Conservation (phyloP, 1,139 yeast species). For the Saccharomyces pastorianus region DNA sequence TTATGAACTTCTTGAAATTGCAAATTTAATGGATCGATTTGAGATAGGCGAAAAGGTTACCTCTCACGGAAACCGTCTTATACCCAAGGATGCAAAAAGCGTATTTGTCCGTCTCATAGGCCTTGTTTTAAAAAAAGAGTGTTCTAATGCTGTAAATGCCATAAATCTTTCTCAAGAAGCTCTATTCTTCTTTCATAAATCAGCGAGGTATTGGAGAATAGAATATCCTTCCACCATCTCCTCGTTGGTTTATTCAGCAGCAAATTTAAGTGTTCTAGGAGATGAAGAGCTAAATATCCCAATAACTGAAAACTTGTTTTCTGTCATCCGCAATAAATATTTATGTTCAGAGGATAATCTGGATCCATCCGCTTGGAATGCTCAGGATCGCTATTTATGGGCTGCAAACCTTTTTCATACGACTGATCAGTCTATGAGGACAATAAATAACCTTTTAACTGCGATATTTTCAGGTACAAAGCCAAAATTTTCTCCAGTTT, state of each 20-base stretch:
- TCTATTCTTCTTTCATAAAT: constrained; percentile 37
- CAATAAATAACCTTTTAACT: constrained; percentile 40
- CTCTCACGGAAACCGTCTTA: constrained; percentile 34
- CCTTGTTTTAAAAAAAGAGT: constrained; percentile 32
- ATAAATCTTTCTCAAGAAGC: constrained; percentile 36
- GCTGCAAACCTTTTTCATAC: constrained; percentile 39
- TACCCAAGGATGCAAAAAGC: constrained; percentile 38
- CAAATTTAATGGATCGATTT: constrained; percentile 37
- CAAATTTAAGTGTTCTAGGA: constrained; percentile 38
- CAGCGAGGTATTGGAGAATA: constrained; percentile 56
- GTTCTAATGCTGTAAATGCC: constrained; percentile 22
- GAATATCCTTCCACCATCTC: constrained; percentile 44
- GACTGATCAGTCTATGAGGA: constrained; percentile 42
- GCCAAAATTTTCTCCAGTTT: constrained; percentile 55
- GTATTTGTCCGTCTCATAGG: constrained; percentile 31
- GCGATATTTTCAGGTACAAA: constrained; percentile 44
- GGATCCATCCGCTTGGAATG: constrained; percentile 47
- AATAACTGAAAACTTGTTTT: constrained; percentile 24
- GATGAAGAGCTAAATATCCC: constrained; percentile 29
- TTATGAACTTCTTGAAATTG: constrained; percentile 37
- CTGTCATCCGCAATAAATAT: constrained; percentile 21
- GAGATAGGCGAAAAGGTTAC: constrained; percentile 31
- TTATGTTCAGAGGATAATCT: constrained; percentile 36
- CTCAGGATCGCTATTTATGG: constrained; percentile 49
- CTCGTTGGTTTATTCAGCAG: constrained; percentile 46